Conservation (phyloP, 768 basidiomycete species). For the Phlebiopsis flavidoalba region DNA sequence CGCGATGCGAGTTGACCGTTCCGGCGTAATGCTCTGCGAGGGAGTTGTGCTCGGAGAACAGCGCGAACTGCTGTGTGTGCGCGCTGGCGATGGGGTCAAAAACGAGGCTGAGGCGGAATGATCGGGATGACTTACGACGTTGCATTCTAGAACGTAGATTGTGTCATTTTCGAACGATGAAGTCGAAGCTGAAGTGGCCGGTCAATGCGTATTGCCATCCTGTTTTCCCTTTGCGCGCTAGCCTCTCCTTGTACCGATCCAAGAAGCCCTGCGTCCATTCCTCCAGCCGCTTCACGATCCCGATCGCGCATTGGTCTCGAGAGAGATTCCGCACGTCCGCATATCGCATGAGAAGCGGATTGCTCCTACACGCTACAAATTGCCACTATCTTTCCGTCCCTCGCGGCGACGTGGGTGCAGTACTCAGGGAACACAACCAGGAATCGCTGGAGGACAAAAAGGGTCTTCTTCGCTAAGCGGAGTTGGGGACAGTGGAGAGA, state of each 20-base stretch:
- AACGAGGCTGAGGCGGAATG: no score
- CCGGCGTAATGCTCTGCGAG: constrained; percentile 8
- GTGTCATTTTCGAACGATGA: constrained; percentile 8
- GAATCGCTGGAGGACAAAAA: constrained; percentile 12
- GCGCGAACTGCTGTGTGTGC: constrained; percentile 9
- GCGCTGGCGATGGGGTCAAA: background rate
- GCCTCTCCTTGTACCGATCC: constrained; percentile 4
- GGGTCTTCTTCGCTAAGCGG: constrained; percentile 9
- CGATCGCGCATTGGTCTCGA: background rate
- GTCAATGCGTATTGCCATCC: constrained; percentile 1
- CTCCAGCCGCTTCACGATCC: background rate
- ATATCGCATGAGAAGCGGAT: constrained; percentile 14
- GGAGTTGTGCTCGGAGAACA: constrained; percentile 4
- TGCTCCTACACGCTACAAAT: constrained; percentile 12
- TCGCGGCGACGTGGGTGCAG: constrained; percentile 11
- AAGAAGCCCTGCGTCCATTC: constrained; percentile 9
- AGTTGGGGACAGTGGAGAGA: background rate
- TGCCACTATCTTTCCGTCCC: constrained; percentile 5
- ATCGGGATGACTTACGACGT: constrained; percentile 6
- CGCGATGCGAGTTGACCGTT: background rate
- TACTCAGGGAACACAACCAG: constrained; percentile 9
- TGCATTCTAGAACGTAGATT: constrained; percentile 10
- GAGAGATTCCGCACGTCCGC: constrained; percentile 7
- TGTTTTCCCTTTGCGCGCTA: background rate
- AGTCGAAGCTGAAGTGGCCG: constrained; percentile 15